Conservation (phyloP, 768 basidiomycete species). For the Mycena rosella region DNA sequence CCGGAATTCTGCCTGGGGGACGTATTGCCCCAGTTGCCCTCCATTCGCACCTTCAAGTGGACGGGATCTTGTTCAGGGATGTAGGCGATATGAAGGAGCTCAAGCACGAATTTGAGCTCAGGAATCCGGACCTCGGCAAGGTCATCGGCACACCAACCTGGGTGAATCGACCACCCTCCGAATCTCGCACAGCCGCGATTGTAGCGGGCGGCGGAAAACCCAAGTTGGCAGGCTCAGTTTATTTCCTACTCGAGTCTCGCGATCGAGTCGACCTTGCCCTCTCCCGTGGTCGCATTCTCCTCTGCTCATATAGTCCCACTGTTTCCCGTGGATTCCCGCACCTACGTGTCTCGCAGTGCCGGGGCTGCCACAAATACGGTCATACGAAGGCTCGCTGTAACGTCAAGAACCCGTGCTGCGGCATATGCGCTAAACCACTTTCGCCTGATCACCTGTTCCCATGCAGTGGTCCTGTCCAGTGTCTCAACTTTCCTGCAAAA, state of each 20-base stretch:
- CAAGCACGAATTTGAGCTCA: background rate
- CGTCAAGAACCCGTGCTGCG: background rate
- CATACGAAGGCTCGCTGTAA: too few species aligned
- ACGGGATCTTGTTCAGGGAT: conserved; percentile 4
- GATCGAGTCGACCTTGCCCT: background rate
- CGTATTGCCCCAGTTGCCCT: conserved; percentile 4
- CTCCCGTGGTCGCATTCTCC: too few species aligned
- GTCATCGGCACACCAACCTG: background rate
- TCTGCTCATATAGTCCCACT: background rate
- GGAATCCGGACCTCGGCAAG: conserved; percentile 2
- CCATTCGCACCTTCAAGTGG: too few species aligned
- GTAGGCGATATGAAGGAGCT: background rate
- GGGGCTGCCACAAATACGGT: too few species aligned
- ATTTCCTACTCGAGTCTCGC: background rate
- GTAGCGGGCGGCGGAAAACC: background rate
- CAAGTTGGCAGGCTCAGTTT: background rate
- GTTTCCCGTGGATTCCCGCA: conserved; percentile 11
- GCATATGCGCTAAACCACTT: background rate
- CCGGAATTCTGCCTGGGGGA: background rate
- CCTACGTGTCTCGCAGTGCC: too few species aligned
- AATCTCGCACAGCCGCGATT: background rate
- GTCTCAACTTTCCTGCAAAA: too few species aligned
- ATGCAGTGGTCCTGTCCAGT: too few species aligned
- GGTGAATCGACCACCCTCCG: background rate
- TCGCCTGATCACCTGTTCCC: background rate